These are phyloP conservation scores for Thielaviopsis ethacetica DNA, from an alignment of 2,329 filamentous ascomycete species.

Conservation along the genomic window DNA sequence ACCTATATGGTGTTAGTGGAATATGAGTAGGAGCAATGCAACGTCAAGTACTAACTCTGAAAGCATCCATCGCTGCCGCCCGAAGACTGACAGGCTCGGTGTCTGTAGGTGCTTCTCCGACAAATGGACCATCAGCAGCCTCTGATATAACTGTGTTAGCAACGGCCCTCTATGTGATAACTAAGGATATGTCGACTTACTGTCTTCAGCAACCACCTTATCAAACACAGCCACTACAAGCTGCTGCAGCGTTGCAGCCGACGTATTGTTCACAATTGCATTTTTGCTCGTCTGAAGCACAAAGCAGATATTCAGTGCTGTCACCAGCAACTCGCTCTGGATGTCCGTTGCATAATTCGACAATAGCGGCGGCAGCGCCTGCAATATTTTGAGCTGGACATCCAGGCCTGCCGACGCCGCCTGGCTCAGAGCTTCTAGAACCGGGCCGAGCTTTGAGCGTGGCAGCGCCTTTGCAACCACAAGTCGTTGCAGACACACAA, in stretches of 20 bases:
- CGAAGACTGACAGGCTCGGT: constrained; percentile 50
- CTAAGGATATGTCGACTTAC: constrained; percentile 27
- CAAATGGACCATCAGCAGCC: constrained; percentile 34
- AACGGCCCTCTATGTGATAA: background rate
- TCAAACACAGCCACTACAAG: constrained; percentile 87
- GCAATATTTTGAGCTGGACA: constrained; percentile 88
- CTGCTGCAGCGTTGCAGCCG: constrained; percentile 90
- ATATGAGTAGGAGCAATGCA: background rate
- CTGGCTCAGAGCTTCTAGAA: constrained; percentile 75
- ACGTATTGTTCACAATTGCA: constrained; percentile 85
- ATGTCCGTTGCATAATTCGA: constrained; percentile 80
- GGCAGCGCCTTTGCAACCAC: constrained; percentile 71
- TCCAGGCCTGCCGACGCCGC: constrained; percentile 68
- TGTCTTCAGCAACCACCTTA: constrained; percentile 70
- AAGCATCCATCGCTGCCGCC: constrained; percentile 70
- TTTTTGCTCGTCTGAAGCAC: constrained; percentile 84
- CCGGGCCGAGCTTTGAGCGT: constrained; percentile 62
- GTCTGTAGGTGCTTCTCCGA: constrained; percentile 51
- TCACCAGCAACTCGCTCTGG: constrained; percentile 64
- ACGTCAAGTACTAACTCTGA: constrained; percentile 35
- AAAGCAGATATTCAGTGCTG: constrained; percentile 77
- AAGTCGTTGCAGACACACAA: constrained; percentile 76
- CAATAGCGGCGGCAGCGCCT: constrained; percentile 73
- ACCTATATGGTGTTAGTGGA: constrained; percentile 29
- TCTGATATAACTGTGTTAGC: constrained; percentile 17